Evolutionary conservation across 331 rosid genomes (phyloP), one percentile per base, ranked within the genome.

Genomic region (Phaseolus coccineus): DNA sequence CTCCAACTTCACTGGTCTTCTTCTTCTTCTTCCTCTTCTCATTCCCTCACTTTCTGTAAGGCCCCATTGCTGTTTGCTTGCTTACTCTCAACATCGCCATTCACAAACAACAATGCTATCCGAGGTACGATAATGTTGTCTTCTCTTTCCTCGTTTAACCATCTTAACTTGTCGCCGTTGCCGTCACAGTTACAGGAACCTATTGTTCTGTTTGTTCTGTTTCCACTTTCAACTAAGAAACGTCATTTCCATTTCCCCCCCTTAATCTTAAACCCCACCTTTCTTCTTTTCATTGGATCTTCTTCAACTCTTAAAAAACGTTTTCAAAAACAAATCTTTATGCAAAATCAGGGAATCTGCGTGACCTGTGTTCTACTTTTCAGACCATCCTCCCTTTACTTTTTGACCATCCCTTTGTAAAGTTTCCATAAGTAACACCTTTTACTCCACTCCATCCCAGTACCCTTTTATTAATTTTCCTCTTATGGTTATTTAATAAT

Each of bases 371-470:
- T 4, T 28, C 35, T 5, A 62, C 62, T 67, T 14, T 47, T 40
- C 53, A 40, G 42, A 30, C 27, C 13, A 19, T 40, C 40, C 46
- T n/a, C 55, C 70, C 68, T 74, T 61, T 31, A 22, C 57, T 74
- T 76, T 81, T 89, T 73, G 83, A 77, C 87, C 55, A 77, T 71
- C 69, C 5, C 77, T 82, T 74, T 80, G 80, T 71, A 84, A 88
- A 67, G 85, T 80, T 79, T 6, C 58, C 61, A 74, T 76, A 13
- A 82, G 57, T 76, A 57, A n/a, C 19, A n/a, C 82, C 74, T 85
- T 85, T 65, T 57, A 13, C 48, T 71, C 48, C 68, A 39, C 65
- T 61, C 12, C 64, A 14, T 5, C 25, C 6, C 27, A 13, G 22
- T 2, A 4, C 14, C n/a, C 0, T 57, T 30, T 28, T 46, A 6